Evolutionary conservation across 2,329 filamentous ascomycete genomes (phyloP), one percentile per base, ranked within the genome.

Genomic region (Calonectria hawksworthii): DNA sequence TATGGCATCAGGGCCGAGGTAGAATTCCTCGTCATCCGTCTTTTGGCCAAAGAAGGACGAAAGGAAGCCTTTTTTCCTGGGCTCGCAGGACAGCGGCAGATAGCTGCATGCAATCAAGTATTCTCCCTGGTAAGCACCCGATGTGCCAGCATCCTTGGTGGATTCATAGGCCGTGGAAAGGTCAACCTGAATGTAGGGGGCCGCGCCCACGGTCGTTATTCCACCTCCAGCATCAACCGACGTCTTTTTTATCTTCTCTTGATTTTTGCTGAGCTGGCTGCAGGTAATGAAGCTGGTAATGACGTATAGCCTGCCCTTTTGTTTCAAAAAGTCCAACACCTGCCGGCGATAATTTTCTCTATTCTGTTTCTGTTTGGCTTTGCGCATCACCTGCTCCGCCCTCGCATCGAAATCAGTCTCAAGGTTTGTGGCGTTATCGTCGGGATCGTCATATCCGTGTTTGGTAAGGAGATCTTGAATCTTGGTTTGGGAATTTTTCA

Each of bases 261-360:
- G 21, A 36, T 59, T 66, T 30, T 51, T 72, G 47, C 28, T 36
- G 30, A 59, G 36, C 14, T 72, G 51, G 30, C 21, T 36, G 18
- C 61, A 72, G 10, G 69, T 72, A 10, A 72, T 50, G 14, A 72
- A 66, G 14, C 69, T 32, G 0, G 50, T 59, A 23, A 72, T 72
- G 61, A 72, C 28, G 38, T 36, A 36, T 4, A 72, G 61, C 4
- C 13, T 67, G 3, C 51, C 34, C 18, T 51, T 30, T 2, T 47
- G 9, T 2, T 34, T 28, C 3, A 72, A 16, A 14, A 67, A 28
- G 4, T 50, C 16, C n/a, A 66, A 30, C 4, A 72, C 69, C n/a
- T 67, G 26, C 14, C 6, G 4, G 18, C 50, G 50, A 13, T 52
- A 52, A 30, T 52, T 52, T 4, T 4, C 13, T 13, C 50, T 52